Percentiles rank a stretch among this genome's conserved stretches.
phyloP scores from a whole-genome alignment of 805 yeast genomes.

The Teunomyces atbi region DNA sequence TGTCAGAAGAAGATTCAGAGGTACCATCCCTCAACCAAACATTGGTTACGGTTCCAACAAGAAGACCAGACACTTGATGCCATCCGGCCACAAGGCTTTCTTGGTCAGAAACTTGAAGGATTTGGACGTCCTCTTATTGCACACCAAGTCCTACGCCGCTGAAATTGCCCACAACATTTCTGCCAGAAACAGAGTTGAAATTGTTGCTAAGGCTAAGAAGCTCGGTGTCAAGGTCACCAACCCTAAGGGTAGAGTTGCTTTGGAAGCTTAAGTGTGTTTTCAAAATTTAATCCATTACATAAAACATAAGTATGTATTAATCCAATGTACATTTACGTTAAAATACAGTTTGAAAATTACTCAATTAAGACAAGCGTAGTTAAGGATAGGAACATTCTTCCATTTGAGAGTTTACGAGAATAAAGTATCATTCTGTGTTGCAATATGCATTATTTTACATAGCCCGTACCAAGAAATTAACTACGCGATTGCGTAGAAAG shows the following conservation, averaged over 20 bases:
- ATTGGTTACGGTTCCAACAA: slow-evolving; percentile 99
- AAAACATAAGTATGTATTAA: slow-evolving; percentile 2
- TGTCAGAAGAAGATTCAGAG: slow-evolving; percentile 99
- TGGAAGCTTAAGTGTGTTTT: slow-evolving; percentile 75
- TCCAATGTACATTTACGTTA: slow-evolving; percentile 4
- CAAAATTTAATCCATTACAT: slow-evolving; percentile 1
- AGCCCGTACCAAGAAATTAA: background rate
- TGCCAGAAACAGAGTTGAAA: slow-evolving; percentile 96
- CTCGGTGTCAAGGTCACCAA: slow-evolving; percentile 98
- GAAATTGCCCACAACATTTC: slow-evolving; percentile 99
- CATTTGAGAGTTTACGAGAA: too few species aligned
- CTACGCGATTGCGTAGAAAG: background rate
- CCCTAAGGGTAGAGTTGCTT: slow-evolving; percentile 97
- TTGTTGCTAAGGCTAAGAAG: slow-evolving; percentile 96
- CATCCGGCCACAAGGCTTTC: slow-evolving; percentile 98
- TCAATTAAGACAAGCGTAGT: background rate
- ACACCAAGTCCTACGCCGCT: slow-evolving; percentile 99
- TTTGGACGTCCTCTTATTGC: slow-evolving; percentile 92
- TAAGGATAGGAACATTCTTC: too few species aligned
- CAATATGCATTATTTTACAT: background rate
- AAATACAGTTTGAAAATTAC: background rate
- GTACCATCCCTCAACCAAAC: slow-evolving; percentile 98
- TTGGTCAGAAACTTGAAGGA: slow-evolving; percentile 90
- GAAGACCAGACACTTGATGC: slow-evolving; percentile 92
- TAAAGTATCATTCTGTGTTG: background rate